Percentiles rank a stretch among this genome's conserved stretches.
Evolutionary conservation across 192 early-diverging fungal genomes (phyloP).

Genomic region (Backusella tuberculispora): DNA sequence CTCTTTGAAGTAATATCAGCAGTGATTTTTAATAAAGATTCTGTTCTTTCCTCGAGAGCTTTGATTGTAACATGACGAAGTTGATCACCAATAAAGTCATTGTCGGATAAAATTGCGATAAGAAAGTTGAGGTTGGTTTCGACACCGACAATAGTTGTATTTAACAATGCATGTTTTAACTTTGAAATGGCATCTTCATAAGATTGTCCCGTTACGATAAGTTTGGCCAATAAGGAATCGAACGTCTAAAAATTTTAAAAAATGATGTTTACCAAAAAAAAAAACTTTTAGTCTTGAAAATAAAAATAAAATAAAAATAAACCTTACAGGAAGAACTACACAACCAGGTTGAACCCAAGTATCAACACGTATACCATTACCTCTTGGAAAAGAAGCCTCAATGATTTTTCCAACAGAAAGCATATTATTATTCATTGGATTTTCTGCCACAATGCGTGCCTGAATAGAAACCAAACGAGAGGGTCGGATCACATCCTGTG

Average conservation of each 20-base stretch:
- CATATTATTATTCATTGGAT: conserved; percentile 64
- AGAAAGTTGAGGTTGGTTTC: conserved; percentile 94
- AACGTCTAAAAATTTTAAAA: conserved; percentile 54
- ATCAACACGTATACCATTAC: conserved; percentile 83
- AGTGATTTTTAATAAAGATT: not conserved
- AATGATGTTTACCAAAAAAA: not conserved
- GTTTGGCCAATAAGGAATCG: conserved; percentile 93
- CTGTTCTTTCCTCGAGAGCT: conserved; percentile 64
- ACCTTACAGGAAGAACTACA: conserved; percentile 70
- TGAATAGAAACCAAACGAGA: conserved; percentile 85
- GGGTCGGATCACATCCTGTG: conserved; percentile 76
- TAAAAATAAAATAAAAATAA: conserved; percentile 62
- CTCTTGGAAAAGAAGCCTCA: conserved; percentile 75
- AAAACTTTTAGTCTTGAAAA: conserved; percentile 78
- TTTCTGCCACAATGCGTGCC: conserved; percentile 95
- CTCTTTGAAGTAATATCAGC: not conserved
- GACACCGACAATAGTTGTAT: conserved; percentile 67
- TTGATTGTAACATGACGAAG: conserved; percentile 77
- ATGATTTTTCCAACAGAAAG: conserved; percentile 36
- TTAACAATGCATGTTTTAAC: conserved; percentile 11
- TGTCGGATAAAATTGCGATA: conserved; percentile 70
- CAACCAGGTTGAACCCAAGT: conserved; percentile 65
- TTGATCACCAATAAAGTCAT: conserved; percentile 67
- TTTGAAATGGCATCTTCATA: conserved; percentile 72
- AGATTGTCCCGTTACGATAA: conserved; percentile 81